A percentile compares a stretch with the other conserved stretches of the same genome.
Conservation (phyloP, 2,329 filamentous ascomycete genomes). For the Monilinia laxa region DNA sequence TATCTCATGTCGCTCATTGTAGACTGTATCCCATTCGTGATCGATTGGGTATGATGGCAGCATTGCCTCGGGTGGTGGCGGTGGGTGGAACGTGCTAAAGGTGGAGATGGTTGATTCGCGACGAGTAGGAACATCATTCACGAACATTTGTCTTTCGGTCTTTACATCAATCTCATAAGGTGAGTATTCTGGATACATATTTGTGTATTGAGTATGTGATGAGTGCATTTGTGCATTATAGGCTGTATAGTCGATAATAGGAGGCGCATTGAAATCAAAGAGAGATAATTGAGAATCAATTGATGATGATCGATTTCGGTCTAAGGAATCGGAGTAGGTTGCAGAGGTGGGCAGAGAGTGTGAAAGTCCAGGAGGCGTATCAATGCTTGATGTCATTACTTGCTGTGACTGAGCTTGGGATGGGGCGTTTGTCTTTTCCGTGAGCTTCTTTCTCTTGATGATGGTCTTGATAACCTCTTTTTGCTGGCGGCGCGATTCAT, state of each 20-base stretch:
- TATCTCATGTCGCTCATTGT: constrained; percentile 66
- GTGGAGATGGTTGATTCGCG: constrained; percentile 86
- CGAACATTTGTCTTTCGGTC: constrained; percentile 90
- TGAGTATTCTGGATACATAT: constrained; percentile 57
- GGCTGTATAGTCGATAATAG: constrained; percentile 55
- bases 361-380: constrained; percentile 74
- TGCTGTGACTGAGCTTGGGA: constrained; percentile 52
- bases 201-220: constrained; percentile 47
- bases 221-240: constrained; percentile 63
- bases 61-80: constrained; percentile 67
- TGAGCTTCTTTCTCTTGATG: constrained; percentile 95
- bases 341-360: constrained; percentile 81
- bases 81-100: constrained; percentile 86
- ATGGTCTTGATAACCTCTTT: constrained; percentile 97
- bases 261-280: constrained; percentile 70
- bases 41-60: constrained; percentile 63
- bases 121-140: constrained; percentile 84
- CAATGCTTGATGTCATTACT: constrained; percentile 48
- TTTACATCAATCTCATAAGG: constrained; percentile 96
- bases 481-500: constrained; percentile 77
- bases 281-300: constrained; percentile 75
- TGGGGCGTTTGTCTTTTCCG: constrained; percentile 69
- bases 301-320: constrained; percentile 71
- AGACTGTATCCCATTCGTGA: constrained; percentile 72
- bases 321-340: constrained; percentile 72